Conservation (phyloP, 257 asterid species). For the Lantana camara region DNA sequence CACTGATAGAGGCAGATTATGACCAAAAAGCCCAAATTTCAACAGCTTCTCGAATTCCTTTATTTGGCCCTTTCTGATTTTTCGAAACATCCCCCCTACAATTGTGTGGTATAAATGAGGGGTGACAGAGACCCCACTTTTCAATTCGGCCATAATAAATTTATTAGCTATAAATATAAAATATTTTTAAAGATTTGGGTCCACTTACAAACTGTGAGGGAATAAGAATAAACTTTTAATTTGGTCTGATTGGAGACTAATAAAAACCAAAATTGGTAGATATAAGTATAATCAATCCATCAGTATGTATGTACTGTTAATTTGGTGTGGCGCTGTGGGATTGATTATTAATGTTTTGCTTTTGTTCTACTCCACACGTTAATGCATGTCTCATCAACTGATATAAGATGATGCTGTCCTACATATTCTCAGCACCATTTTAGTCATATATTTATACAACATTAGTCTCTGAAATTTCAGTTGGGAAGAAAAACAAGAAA, state of each 20-base stretch:
- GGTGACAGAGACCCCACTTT: slow-evolving; percentile 47
- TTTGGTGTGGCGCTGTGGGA: neutral
- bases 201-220: slow-evolving; percentile 30
- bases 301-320: neutral
- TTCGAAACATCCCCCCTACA: slow-evolving; percentile 44
- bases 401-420: no score
- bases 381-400: neutral
- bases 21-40: neutral
- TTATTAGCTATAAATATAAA: neutral
- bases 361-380: slow-evolving; percentile 8
- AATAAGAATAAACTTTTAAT: slow-evolving; percentile 38
- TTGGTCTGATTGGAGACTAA: slow-evolving; percentile 26
- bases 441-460: neutral
- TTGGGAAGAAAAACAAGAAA: no score
- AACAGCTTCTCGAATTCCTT: slow-evolving; percentile 19
- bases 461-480: no score
- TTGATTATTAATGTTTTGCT: neutral
- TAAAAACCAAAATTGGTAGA: slow-evolving; percentile 7
- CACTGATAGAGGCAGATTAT: slow-evolving; percentile 9
- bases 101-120: slow-evolving; percentile 39
- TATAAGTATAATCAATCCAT: neutral
- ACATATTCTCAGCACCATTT: neutral
- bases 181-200: slow-evolving; percentile 27
- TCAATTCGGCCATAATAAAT: neutral
- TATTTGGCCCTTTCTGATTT: slow-evolving; percentile 31